Percentiles rank a stretch among this genome's conserved stretches.
Evolutionary conservation across 768 basidiomycete species (phyloP).

Genomic region (Leucocoprinus leucothites): DNA sequence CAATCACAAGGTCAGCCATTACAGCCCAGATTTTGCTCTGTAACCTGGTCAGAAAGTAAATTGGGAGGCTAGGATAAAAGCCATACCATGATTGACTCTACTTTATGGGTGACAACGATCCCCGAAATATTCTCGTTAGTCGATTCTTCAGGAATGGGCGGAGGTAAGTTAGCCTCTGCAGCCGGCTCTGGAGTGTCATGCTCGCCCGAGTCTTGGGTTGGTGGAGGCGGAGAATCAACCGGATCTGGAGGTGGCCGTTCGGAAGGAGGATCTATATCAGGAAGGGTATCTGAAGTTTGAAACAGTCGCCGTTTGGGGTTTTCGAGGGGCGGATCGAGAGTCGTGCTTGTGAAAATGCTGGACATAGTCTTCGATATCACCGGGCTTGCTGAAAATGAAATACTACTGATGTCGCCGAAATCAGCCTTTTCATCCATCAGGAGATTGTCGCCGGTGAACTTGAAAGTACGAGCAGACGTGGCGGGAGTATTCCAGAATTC

Average conservation of each 20-base stretch:
- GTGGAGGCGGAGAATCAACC: neutral
- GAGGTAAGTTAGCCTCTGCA: neutral
- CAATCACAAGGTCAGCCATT: constrained; percentile 61
- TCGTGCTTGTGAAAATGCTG: neutral
- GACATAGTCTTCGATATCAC: constrained; percentile 1
- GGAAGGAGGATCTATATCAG: neutral
- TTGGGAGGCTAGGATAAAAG: neutral
- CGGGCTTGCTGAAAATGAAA: constrained; percentile 35
- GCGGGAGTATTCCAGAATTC: constrained; percentile 65
- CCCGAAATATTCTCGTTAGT: constrained; percentile 24
- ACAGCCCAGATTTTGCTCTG: constrained; percentile 71
- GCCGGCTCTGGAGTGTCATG: neutral
- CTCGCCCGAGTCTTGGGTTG: neutral
- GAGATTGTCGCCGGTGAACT: constrained; percentile 57
- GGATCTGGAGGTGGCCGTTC: neutral
- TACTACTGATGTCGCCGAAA: constrained; percentile 46
- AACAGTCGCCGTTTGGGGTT: neutral
- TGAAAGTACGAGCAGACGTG: constrained; percentile 50
- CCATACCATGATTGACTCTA: constrained; percentile 64
- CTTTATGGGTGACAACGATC: constrained; percentile 54
- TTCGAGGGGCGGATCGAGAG: constrained; percentile 1
- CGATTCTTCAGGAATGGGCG: constrained; percentile 10
- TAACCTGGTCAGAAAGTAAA: neutral
- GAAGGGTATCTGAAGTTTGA: neutral
- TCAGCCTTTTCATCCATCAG: constrained; percentile 63